A percentile compares a stretch with the other conserved stretches of the same genome.
Conservation (phyloP, 2,329 filamentous ascomycete genomes). For the Arthrobotrys sinensis region DNA sequence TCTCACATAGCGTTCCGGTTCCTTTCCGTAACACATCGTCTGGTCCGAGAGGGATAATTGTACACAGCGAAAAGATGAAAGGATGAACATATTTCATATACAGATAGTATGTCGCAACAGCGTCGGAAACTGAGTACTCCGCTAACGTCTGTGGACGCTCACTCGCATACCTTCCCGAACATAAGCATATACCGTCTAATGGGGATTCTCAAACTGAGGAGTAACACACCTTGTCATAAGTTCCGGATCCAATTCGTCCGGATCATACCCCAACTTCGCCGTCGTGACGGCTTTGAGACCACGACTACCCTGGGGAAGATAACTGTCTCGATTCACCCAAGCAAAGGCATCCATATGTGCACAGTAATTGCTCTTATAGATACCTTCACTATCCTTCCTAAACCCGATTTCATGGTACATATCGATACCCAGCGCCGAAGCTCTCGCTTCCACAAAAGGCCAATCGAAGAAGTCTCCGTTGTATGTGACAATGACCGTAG, state of each 20-base stretch:
- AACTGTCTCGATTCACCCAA: slow-evolving; percentile 99
- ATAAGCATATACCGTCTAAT: background rate
- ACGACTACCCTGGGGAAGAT: slow-evolving; percentile 95
- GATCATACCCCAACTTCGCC: slow-evolving; percentile 97
- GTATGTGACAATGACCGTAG: slow-evolving; percentile 99
- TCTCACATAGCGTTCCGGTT: slow-evolving; percentile 98
- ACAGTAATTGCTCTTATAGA: slow-evolving; percentile 95
- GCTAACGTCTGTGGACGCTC: slow-evolving; percentile 94
- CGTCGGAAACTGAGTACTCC: slow-evolving; percentile 98
- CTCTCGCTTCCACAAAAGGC: slow-evolving; percentile 95
- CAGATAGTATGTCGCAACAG: slow-evolving; percentile 97
- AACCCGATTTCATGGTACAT: slow-evolving; percentile 99
- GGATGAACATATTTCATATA: slow-evolving; percentile 99
- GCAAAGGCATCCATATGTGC: slow-evolving; percentile 99
- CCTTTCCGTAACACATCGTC: slow-evolving; percentile 95
- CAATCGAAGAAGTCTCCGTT: slow-evolving; percentile 99
- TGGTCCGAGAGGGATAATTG: slow-evolving; percentile 91
- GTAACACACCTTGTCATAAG: slow-evolving; percentile 82
- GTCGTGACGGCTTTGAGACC: slow-evolving; percentile 98
- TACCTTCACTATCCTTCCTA: slow-evolving; percentile 93
- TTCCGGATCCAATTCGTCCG: slow-evolving; percentile 96
- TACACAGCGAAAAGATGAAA: slow-evolving; percentile 98
- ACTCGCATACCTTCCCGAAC: slow-evolving; percentile 74
- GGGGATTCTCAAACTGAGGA: background rate
- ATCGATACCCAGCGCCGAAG: slow-evolving; percentile 92